Percentiles rank a stretch among this genome's conserved stretches.
These are phyloP conservation scores for Coemansia sp. DNA, from an alignment of 192 early-diverging fungal genomes.

Conservation along the genomic window DNA sequence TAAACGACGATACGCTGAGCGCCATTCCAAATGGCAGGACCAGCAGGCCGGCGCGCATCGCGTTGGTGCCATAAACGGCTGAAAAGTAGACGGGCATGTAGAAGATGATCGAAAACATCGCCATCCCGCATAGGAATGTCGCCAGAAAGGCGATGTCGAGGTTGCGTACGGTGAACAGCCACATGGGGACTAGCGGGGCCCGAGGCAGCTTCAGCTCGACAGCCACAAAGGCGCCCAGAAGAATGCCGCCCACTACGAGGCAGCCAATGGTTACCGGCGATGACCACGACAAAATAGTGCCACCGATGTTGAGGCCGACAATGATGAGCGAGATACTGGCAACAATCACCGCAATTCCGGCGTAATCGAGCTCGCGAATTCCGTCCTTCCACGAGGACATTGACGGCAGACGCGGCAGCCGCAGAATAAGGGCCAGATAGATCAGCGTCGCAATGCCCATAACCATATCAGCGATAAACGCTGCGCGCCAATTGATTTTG, in stretches of 20 bases:
- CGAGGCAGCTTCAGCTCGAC: conserved; percentile 56
- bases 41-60: conserved; percentile 74
- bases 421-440: conserved; percentile 53
- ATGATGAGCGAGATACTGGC: conserved; percentile 60
- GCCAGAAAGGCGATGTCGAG: conserved; percentile 32
- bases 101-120: conserved; percentile 54
- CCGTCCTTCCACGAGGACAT: conserved; percentile 18
- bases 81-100: conserved; percentile 68
- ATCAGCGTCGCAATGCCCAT: conserved; percentile 58
- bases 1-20: conserved; percentile 63
- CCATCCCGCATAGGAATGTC: conserved; percentile 44
- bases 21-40: conserved; percentile 72
- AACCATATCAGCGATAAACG: conserved; percentile 77
- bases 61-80: conserved; percentile 65
- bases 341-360: conserved; percentile 56
- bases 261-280: conserved; percentile 52
- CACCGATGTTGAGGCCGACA: conserved; percentile 73
- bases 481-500: conserved; percentile 55
- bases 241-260: conserved; percentile 27
- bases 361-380: conserved; percentile 56
- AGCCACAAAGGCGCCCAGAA: conserved; percentile 53
- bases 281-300: conserved; percentile 56
- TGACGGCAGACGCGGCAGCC: conserved; percentile 45
- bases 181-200: conserved; percentile 62
- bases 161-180: conserved; percentile 57